Evolutionary conservation across 2,329 filamentous ascomycete species (phyloP).

Genomic region (Aspergillus transmontanensis): DNA sequence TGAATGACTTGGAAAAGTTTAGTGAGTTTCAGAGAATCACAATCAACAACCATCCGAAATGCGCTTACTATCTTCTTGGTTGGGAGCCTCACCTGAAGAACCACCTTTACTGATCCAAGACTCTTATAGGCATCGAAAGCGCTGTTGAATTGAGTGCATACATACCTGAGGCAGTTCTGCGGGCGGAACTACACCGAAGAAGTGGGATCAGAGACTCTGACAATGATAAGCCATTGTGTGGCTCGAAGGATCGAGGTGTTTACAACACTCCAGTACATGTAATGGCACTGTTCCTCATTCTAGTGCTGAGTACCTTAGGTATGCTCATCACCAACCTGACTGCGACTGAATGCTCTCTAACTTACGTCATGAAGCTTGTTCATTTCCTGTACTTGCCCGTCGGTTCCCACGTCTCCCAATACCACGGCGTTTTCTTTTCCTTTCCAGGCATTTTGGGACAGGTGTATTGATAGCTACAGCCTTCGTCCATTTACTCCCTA

Average conservation of each 20-base stretch:
- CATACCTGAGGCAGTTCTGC: conserved; percentile 37
- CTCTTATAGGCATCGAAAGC: conserved; percentile 22
- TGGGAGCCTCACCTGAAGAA: background rate
- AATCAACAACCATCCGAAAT: background rate
- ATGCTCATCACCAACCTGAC: conserved; percentile 10
- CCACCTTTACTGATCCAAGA: background rate
- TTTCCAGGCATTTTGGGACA: conserved; percentile 62
- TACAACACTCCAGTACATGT: conserved; percentile 71
- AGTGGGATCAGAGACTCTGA: conserved; percentile 20
- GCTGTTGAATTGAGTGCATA: conserved; percentile 28
- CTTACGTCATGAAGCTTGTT: conserved; percentile 52
- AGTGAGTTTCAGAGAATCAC: background rate
- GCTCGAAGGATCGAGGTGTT: conserved; percentile 35
- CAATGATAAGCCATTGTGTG: conserved; percentile 34
- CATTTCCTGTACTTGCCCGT: conserved; percentile 62
- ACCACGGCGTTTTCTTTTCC: conserved; percentile 60
- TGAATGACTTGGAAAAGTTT: background rate
- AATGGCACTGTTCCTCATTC: conserved; percentile 67
- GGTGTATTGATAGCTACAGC: conserved; percentile 60
- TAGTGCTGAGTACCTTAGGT: conserved; percentile 54
- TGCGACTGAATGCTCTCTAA: conserved; percentile 11
- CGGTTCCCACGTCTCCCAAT: conserved; percentile 63
- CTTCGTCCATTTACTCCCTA: conserved; percentile 64
- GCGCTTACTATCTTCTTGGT: background rate
- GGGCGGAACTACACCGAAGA: conserved; percentile 35